Evolutionary conservation across 2,329 filamentous ascomycete species (phyloP).

Genomic region (Coniochaeta prunicola): DNA sequence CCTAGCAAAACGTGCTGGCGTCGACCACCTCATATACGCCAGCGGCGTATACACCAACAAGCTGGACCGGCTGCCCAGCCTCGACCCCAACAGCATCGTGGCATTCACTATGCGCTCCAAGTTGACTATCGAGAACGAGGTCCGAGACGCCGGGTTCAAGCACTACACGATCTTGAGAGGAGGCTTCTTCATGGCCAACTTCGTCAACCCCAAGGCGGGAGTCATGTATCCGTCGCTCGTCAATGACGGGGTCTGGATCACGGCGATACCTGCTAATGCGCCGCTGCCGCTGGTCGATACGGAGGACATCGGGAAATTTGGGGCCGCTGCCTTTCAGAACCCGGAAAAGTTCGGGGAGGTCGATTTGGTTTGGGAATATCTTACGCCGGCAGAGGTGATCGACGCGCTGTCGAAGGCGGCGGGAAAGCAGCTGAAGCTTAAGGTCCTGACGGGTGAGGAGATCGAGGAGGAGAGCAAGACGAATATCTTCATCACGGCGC

Average conservation of each 20-base stretch:
- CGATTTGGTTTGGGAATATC: conserved; percentile 5
- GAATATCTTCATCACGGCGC: conserved; percentile 1
- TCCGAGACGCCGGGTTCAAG: conserved; percentile 27
- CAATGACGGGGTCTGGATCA: conserved; percentile 27
- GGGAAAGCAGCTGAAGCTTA: conserved; percentile 1
- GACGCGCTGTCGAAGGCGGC: not conserved
- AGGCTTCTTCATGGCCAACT: conserved; percentile 44
- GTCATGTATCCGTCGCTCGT: conserved; percentile 29
- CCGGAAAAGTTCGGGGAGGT: conserved; percentile 8
- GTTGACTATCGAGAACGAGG: conserved; percentile 29
- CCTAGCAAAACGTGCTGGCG: conserved; percentile 27
- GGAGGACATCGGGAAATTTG: conserved; percentile 38
- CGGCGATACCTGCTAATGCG: conserved; percentile 24
- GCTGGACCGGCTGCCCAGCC: conserved; percentile 18
- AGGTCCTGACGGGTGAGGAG: conserved; percentile 6
- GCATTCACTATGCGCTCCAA: conserved; percentile 30
- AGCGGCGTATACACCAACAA: conserved; percentile 22
- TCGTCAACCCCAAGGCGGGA: conserved; percentile 29
- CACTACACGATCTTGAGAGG: conserved; percentile 41
- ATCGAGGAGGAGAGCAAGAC: not conserved
- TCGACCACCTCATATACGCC: conserved; percentile 27
- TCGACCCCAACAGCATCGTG: conserved; percentile 19
- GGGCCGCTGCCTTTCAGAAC: conserved; percentile 28
- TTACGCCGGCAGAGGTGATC: not conserved
- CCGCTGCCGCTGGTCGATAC: conserved; percentile 35